phyloP scores from a whole-genome alignment of 129 eudicot genomes.

The Flaveria trinervia region DNA sequence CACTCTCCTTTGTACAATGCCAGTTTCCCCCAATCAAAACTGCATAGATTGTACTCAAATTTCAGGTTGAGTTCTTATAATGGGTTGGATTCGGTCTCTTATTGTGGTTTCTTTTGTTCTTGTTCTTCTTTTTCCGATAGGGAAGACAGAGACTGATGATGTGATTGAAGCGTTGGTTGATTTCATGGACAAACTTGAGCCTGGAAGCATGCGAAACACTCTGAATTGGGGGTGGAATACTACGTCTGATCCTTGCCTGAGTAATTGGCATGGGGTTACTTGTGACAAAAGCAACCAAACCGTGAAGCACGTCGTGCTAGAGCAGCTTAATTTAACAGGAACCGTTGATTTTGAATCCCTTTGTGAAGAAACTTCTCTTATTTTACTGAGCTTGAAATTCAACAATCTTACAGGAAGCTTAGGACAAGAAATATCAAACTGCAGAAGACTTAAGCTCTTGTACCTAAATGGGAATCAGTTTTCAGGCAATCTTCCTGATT shows the following conservation, averaged over 20 bases:
- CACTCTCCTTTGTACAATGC: slow-evolving; percentile 18
- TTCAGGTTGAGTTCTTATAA: slow-evolving; percentile 3
- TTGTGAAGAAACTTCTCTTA: slow-evolving; percentile 44
- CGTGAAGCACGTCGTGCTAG: slow-evolving; percentile 57
- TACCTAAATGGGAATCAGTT: slow-evolving; percentile 49
- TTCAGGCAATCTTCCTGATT: slow-evolving; percentile 51
- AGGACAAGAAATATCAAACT: slow-evolving; percentile 51
- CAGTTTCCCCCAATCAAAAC: slow-evolving; percentile 11
- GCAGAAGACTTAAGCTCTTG: slow-evolving; percentile 53
- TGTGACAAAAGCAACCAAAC: slow-evolving; percentile 39
- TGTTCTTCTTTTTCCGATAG: slow-evolving; percentile 34
- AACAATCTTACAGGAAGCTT: slow-evolving; percentile 60
- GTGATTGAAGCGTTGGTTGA: slow-evolving; percentile 44
- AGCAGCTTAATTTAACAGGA: slow-evolving; percentile 54
- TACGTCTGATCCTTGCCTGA: slow-evolving; percentile 61
- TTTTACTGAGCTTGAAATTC: slow-evolving; percentile 50
- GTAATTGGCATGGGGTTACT: slow-evolving; percentile 52
- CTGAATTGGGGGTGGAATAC: slow-evolving; percentile 62
- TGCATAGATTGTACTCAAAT: slow-evolving; percentile 5
- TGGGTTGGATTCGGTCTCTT: slow-evolving; percentile 41
- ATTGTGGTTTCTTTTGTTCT: slow-evolving; percentile 24
- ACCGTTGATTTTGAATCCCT: slow-evolving; percentile 51
- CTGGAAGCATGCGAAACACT: slow-evolving; percentile 21
- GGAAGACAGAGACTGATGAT: slow-evolving; percentile 40
- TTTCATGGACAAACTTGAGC: slow-evolving; percentile 57